Conservation (phyloP, 176 grass and related monocot genomes). For the Cenchrus purpureus region DNA sequence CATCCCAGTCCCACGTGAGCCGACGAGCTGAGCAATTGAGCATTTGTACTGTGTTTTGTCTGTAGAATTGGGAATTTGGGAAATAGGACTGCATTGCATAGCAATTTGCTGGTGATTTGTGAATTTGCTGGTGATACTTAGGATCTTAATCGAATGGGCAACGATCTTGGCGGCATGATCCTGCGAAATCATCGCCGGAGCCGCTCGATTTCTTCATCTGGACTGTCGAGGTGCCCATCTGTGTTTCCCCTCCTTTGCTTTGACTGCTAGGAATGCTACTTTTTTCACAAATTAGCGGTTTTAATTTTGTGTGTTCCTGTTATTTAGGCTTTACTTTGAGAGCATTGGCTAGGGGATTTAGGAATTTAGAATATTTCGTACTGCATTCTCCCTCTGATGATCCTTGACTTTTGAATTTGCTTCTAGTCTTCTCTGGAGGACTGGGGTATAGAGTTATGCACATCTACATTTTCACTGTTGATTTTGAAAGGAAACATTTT, state of each 20-base stretch:
- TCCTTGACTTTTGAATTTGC: not conserved
- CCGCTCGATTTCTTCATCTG: conserved; percentile 81
- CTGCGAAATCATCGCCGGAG: conserved; percentile 40
- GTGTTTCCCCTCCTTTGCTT: not conserved
- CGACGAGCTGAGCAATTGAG: no score
- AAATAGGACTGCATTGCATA: no score
- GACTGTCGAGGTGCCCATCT: conserved; percentile 64
- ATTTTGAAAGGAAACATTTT: not conserved
- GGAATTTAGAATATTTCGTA: not conserved
- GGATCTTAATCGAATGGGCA: no score
- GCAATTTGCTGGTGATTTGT: no score
- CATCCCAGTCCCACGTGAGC: no score
- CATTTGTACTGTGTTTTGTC: no score
- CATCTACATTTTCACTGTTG: not conserved
- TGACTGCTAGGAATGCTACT: not conserved
- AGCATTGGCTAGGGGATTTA: not conserved
- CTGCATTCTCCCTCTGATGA: not conserved
- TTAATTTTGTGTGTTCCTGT: not conserved
- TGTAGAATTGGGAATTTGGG: no score
- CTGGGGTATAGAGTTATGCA: not conserved
- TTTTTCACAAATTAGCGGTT: not conserved
- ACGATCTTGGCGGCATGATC: no score
- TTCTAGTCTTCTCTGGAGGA: not conserved
- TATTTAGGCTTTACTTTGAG: not conserved
- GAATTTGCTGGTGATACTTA: no score